These are phyloP conservation scores for Epithele typhae DNA, from an alignment of 768 basidiomycete genomes.

Conservation along the genomic window DNA sequence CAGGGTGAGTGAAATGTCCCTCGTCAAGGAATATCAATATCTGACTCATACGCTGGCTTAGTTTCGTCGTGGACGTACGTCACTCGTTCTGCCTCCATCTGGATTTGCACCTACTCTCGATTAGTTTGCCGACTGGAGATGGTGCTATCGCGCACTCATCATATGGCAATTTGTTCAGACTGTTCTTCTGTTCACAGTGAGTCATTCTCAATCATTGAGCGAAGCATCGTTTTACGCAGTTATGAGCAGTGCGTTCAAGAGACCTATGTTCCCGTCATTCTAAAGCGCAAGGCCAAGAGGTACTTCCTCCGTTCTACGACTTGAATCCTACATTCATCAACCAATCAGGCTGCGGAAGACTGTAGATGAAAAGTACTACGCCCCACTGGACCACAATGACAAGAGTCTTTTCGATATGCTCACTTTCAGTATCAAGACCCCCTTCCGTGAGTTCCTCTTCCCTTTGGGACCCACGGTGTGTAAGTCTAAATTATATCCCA, in stretches of 20 bases:
- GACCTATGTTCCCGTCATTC: constrained; percentile 60
- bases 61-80: constrained; percentile 56
- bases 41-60: constrained; percentile 14
- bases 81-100: neutral
- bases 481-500: no score
- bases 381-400: constrained; percentile 53
- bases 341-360: constrained; percentile 48
- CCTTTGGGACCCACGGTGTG: neutral
- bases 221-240: no score
- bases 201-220: constrained; percentile 19
- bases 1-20: constrained; percentile 43
- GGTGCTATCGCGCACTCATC: constrained; percentile 69
- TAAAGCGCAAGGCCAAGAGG: constrained; percentile 56
- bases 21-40: no score
- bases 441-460: constrained; percentile 54
- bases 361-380: constrained; percentile 48
- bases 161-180: constrained; percentile 65
- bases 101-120: neutral
- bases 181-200: constrained; percentile 46
- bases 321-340: no score
- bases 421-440: constrained; percentile 56
- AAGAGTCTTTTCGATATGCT: constrained; percentile 44
- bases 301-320: constrained; percentile 18
- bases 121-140: constrained; percentile 63
- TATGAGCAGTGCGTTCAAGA: constrained; percentile 58